A percentile compares a stretch with the other conserved stretches of the same genome.
Evolutionary conservation across 2,329 filamentous ascomycete species (phyloP).

Genomic region (Nothopassalora personata): DNA sequence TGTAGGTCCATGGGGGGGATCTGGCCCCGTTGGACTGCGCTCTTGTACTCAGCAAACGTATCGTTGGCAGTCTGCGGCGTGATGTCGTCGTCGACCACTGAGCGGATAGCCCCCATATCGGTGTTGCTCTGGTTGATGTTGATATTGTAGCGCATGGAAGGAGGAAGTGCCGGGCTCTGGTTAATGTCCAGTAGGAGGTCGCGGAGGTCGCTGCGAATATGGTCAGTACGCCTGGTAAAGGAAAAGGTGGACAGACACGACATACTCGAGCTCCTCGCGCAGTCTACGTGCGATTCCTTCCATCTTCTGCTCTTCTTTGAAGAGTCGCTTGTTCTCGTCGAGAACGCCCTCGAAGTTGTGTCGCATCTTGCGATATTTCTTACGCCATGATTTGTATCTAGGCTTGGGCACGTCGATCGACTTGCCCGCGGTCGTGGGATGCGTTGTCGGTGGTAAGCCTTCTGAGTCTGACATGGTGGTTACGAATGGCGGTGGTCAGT

Average conservation of each 20-base stretch:
- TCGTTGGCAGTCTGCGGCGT: constrained; percentile 29
- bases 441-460: constrained; percentile 10
- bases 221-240: constrained; percentile 12
- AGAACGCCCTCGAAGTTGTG: constrained; percentile 71
- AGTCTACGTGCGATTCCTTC: constrained; percentile 75
- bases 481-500: not conserved
- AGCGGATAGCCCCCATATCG: constrained; percentile 47
- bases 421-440: constrained; percentile 20
- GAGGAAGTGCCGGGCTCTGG: constrained; percentile 52
- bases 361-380: constrained; percentile 94
- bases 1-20: constrained; percentile 30
- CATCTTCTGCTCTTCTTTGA: constrained; percentile 74
- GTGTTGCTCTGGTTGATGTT: constrained; percentile 70
- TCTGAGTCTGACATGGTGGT: constrained; percentile 32
- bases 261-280: constrained; percentile 88
- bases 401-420: constrained; percentile 22
- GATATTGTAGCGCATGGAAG: constrained; percentile 51
- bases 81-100: constrained; percentile 42
- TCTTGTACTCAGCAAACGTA: constrained; percentile 31
- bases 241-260: constrained; percentile 7
- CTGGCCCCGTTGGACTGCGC: constrained; percentile 31
- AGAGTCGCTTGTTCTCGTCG: constrained; percentile 74
- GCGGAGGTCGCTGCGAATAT: constrained; percentile 64
- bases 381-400: constrained; percentile 44
- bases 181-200: constrained; percentile 90